Conservation (phyloP, 306 rosid species). For the Gleditsia sinensis region DNA sequence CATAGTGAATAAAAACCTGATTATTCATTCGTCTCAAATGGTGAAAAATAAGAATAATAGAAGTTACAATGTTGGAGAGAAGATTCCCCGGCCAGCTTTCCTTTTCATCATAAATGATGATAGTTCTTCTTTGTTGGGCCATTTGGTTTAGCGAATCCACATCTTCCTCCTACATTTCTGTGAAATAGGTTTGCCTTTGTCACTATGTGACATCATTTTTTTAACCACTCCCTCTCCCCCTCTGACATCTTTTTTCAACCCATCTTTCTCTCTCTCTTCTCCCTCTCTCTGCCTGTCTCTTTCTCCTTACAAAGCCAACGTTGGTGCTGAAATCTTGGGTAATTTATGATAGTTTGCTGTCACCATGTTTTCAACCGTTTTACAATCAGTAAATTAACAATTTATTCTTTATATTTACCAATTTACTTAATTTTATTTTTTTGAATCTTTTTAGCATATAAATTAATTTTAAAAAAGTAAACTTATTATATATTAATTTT, state of each 20-base stretch:
- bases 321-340: slow-evolving; percentile 53
- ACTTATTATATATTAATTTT: no score
- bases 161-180: slow-evolving; percentile 96
- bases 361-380: slow-evolving; percentile 24
- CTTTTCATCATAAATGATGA: slow-evolving; percentile 80
- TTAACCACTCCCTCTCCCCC: slow-evolving; percentile 57
- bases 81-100: slow-evolving; percentile 76
- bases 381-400: no score
- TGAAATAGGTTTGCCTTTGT: slow-evolving; percentile 89
- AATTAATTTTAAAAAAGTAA: no score
- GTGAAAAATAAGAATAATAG: slow-evolving; percentile 38
- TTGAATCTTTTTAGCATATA: no score
- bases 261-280: slow-evolving; percentile 22
- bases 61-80: slow-evolving; percentile 60
- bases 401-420: no score
- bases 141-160: slow-evolving; percentile 63
- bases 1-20: no score
- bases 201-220: slow-evolving; percentile 69
- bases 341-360: slow-evolving; percentile 33
- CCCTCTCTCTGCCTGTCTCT: slow-evolving; percentile 45
- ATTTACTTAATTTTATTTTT: no score
- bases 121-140: slow-evolving; percentile 68
- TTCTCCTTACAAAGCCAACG: slow-evolving; percentile 39
- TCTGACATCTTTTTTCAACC: slow-evolving; percentile 41
- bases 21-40: slow-evolving; percentile 48